Percentiles rank a stretch among this genome's conserved stretches.
These are phyloP conservation scores for Apiotrichum akiyoshidainum DNA, from an alignment of 1,284 basidiomycete genomes.

Conservation along the genomic window DNA sequence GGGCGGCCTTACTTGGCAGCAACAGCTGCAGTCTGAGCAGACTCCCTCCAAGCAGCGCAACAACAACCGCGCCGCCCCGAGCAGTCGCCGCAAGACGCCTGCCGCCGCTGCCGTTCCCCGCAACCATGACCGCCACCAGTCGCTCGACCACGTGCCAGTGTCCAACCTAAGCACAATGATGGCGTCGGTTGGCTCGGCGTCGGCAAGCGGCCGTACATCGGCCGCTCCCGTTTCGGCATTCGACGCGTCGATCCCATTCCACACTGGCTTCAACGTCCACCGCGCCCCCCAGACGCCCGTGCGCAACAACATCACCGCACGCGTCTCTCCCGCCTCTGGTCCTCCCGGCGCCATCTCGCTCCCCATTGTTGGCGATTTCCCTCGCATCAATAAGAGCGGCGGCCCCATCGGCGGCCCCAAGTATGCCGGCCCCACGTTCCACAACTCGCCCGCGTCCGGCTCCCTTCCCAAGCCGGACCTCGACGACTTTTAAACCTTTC, in stretches of 20 bases:
- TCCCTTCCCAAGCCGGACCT: constrained; percentile 45
- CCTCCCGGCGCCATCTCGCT: constrained; percentile 10
- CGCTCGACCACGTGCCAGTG: constrained; percentile 25
- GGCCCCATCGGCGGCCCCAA: constrained; percentile 21
- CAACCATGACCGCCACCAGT: constrained; percentile 26
- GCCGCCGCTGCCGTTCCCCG: constrained; percentile 3
- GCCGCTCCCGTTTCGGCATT: constrained; percentile 27
- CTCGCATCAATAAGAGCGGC: constrained; percentile 29
- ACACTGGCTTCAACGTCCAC: constrained; percentile 42
- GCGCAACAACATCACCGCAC: constrained; percentile 11
- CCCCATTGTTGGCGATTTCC: constrained; percentile 37
- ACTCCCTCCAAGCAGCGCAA: constrained; percentile 11
- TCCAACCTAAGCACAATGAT: constrained; percentile 14
- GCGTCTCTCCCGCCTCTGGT: background rate
- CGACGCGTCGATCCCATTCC: constrained; percentile 32
- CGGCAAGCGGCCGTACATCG: background rate
- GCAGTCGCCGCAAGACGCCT: constrained; percentile 17
- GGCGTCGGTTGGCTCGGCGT: background rate
- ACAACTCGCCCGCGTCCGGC: constrained; percentile 45
- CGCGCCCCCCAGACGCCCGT: constrained; percentile 45
- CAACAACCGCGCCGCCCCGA: background rate
- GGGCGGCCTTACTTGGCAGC: constrained; percentile 45
- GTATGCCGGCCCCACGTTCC: constrained; percentile 49
- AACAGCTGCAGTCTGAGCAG: constrained; percentile 30
- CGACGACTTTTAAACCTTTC: constrained; percentile 39